phyloP scores from a whole-genome alignment of 345 rosid genomes.

The Populus pruinosa region DNA sequence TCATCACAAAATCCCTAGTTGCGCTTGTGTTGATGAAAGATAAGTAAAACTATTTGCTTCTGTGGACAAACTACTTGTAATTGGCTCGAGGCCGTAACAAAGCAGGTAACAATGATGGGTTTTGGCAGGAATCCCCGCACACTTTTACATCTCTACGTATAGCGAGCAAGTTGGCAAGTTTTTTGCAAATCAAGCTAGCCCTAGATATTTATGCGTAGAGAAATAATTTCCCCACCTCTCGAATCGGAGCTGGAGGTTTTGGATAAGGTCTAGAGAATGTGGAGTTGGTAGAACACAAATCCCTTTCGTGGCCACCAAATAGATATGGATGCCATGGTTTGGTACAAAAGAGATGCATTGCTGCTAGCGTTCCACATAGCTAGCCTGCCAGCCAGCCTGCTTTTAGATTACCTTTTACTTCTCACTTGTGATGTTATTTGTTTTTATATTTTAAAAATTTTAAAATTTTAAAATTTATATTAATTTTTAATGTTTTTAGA shows the following conservation, averaged over 20 bases:
- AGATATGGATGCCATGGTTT: slow-evolving; percentile 18
- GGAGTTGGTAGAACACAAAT: slow-evolving; percentile 47
- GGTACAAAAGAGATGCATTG: slow-evolving; percentile 37
- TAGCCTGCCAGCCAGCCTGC: not conserved
- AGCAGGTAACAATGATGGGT: not conserved
- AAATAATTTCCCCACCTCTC: not conserved
- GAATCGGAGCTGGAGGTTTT: slow-evolving; percentile 8
- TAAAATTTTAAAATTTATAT: too few relatives aligned
- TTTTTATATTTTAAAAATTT: too few relatives aligned
- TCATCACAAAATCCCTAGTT: too few relatives aligned
- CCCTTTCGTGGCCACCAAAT: slow-evolving; percentile 33
- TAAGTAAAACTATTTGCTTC: too few relatives aligned
- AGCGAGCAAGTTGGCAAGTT: slow-evolving; percentile 36
- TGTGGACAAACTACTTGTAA: not conserved
- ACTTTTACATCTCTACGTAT: slow-evolving; percentile 22
- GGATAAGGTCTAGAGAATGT: slow-evolving; percentile 42
- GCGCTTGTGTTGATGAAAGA: too few relatives aligned
- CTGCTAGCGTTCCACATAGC: not conserved
- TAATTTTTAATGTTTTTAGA: too few relatives aligned
- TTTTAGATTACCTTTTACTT: not conserved
- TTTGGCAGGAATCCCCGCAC: not conserved
- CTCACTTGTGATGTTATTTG: too few relatives aligned
- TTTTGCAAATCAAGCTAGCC: slow-evolving; percentile 36
- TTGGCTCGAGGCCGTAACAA: not conserved
- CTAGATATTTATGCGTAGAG: slow-evolving; percentile 2